These are phyloP conservation scores for Asparagopsis taxiformis DNA, from an alignment of 31 red algal species.

Conservation along the genomic window DNA sequence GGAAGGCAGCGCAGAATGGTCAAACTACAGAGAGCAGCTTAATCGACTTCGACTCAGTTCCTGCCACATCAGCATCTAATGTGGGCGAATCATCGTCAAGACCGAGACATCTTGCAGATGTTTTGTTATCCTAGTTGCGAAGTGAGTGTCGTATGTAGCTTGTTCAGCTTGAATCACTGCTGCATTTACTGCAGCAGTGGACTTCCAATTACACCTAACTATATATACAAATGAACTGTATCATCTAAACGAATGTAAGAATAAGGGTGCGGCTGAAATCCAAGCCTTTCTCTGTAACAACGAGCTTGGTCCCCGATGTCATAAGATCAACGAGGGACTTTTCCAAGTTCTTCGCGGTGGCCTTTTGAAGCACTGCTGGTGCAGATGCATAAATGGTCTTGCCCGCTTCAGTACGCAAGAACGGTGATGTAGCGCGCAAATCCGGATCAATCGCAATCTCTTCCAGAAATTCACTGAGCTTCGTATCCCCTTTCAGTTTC, in stretches of 20 bases:
- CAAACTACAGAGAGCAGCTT: conserved; percentile 32
- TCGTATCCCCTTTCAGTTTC: conserved; percentile 26
- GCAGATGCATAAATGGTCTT: conserved; percentile 69
- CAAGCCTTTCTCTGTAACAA: conserved; percentile 55
- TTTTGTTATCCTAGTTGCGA: not conserved
- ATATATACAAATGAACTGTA: conserved; percentile 22
- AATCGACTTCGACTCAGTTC: conserved; percentile 60
- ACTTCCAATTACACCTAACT: not conserved
- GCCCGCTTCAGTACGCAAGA: conserved; percentile 46
- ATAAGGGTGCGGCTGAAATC: conserved; percentile 61
- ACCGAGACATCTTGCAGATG: conserved; percentile 44
- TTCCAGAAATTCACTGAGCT: conserved; percentile 78
- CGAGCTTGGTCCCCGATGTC: conserved; percentile 37
- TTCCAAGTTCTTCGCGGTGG: conserved; percentile 45
- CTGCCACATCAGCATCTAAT: not conserved
- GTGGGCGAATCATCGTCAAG: not conserved
- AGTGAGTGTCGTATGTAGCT: too few relatives aligned
- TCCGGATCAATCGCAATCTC: conserved; percentile 70
- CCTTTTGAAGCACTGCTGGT: conserved; percentile 46
- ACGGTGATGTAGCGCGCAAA: conserved; percentile 65
- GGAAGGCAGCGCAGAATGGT: not conserved
- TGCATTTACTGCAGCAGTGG: too few relatives aligned
- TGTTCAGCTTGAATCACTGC: too few relatives aligned
- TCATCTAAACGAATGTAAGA: conserved; percentile 35
- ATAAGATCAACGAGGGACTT: conserved; percentile 51